Conservation (phyloP, 768 basidiomycete species). For the Leccinum variicolor region DNA sequence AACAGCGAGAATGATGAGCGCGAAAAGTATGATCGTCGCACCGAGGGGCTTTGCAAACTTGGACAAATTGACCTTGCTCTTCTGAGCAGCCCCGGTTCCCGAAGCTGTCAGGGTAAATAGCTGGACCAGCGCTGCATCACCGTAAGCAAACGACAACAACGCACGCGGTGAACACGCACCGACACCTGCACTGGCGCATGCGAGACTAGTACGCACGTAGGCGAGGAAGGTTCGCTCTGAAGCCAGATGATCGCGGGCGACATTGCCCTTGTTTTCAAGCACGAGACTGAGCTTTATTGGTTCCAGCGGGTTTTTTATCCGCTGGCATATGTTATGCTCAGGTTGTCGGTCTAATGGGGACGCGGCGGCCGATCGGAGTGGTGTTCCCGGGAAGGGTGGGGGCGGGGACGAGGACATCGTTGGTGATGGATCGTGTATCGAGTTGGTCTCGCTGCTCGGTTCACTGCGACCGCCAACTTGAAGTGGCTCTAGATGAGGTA, state of each 20-base stretch:
- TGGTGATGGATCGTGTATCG: constrained; percentile 4
- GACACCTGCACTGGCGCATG: constrained; percentile 56
- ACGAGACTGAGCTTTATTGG: constrained; percentile 28
- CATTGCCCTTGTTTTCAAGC: constrained; percentile 58
- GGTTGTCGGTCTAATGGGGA: background rate
- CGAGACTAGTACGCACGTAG: constrained; percentile 62
- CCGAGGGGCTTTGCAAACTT: constrained; percentile 50
- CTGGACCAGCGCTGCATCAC: constrained; percentile 46
- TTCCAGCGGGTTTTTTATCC: constrained; percentile 1
- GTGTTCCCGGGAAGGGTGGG: background rate
- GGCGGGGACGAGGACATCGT: background rate
- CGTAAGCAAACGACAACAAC: background rate
- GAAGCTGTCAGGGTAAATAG: constrained; percentile 39
- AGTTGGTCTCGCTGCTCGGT: constrained; percentile 6
- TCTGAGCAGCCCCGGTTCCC: background rate
- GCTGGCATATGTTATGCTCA: background rate
- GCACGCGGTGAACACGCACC: constrained; percentile 36
- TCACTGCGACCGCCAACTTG: background rate
- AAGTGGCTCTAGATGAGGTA: constrained; percentile 24
- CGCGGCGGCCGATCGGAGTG: background rate
- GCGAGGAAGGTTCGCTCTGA: constrained; percentile 63
- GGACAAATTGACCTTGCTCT: constrained; percentile 7
- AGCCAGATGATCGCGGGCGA: constrained; percentile 63
- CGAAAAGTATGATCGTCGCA: constrained; percentile 44
- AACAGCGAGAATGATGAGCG: constrained; percentile 44